Base-by-base conservation (phyloP, 495 filamentous ascomycete genomes). In the Penicillium flavigenum region DNA sequence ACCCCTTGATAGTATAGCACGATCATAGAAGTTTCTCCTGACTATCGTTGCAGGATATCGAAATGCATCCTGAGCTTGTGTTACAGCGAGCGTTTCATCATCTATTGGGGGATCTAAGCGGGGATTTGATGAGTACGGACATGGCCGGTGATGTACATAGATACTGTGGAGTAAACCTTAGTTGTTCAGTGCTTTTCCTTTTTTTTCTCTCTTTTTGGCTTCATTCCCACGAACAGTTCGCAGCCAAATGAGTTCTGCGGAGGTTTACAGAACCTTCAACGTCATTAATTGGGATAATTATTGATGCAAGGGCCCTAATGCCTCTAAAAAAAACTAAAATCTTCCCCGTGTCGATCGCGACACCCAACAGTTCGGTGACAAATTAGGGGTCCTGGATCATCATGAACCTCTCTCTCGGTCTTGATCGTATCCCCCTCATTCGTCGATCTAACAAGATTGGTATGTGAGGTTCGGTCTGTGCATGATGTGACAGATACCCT, bases 271-370 rank as follows among this genome's bases (percentile, higher is more conserved):
- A 31, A 26, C 19, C 22, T 24, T 17, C 24, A 38, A 51, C 47
- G 57, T 44, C 55, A 58, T 62, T 56, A 38, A 63, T 61, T 58
- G 57, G 46, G 43, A 44, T 29, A 41, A 71, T 63, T 76, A 73
- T 75, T 71, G 70, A 72, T 70, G 72, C 71, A 77, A 77, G 75
- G 75, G 69, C 70, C 69, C 47, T 24, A 54, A 59, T 64, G 61
- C 11, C 57, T 59, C 62, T 16, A 14, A 8, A 9, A 8, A 29
- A 47, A 34, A 48, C 49, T 59, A 50, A 58, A 41, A 10, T 32
- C 39, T 65, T 62, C 63, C 70, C 69, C 66, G 67, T 72, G 73
- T 71, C 65, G 72, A 76, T 74, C 69, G 59, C 56, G 51, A 61
- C 59, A 61, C 66, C 50, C 72, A 69, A 51, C 60, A 63, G 43